Conservation (phyloP, 441 rosid genomes). For the Mallotus japonicus region DNA sequence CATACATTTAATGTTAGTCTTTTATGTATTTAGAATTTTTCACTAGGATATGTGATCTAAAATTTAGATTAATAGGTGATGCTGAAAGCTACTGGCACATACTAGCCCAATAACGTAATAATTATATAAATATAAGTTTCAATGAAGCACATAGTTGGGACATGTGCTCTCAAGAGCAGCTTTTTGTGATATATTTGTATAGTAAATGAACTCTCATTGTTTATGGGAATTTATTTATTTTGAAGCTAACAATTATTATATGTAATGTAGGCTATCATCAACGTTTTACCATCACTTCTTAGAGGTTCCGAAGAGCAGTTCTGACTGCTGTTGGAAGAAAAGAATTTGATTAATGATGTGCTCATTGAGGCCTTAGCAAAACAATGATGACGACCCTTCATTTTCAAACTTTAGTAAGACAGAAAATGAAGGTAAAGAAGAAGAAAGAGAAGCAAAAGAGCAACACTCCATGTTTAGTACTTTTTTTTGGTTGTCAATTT, state of each 20-base stretch:
- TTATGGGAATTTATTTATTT: background rate
- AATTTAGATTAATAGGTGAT: constrained; percentile 7
- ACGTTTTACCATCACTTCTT: constrained; percentile 66
- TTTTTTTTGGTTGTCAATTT: too few relatives aligned
- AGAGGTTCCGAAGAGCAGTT: constrained; percentile 73
- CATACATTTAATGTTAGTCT: constrained; percentile 1
- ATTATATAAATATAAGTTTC: background rate
- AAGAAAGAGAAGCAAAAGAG: too few relatives aligned
- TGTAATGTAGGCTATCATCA: constrained; percentile 39
- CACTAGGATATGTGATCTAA: constrained; percentile 17
- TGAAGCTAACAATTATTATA: constrained; percentile 9
- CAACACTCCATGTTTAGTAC: too few relatives aligned
- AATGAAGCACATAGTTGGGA: background rate
- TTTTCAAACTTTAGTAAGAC: too few relatives aligned
- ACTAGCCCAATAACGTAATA: background rate
- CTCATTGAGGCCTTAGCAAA: constrained; percentile 63
- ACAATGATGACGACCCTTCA: background rate
- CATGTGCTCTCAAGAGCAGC: background rate
- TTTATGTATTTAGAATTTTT: background rate
- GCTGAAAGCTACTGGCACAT: background rate
- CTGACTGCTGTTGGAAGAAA: constrained; percentile 46
- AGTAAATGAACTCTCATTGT: background rate
- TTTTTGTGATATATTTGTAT: constrained; percentile 4
- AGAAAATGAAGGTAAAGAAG: too few relatives aligned
- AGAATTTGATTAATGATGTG: constrained; percentile 42